A percentile compares a stretch with the other conserved stretches of the same genome.
phyloP scores from a whole-genome alignment of 257 asterid genomes.

The Plectranthus barbatus region DNA sequence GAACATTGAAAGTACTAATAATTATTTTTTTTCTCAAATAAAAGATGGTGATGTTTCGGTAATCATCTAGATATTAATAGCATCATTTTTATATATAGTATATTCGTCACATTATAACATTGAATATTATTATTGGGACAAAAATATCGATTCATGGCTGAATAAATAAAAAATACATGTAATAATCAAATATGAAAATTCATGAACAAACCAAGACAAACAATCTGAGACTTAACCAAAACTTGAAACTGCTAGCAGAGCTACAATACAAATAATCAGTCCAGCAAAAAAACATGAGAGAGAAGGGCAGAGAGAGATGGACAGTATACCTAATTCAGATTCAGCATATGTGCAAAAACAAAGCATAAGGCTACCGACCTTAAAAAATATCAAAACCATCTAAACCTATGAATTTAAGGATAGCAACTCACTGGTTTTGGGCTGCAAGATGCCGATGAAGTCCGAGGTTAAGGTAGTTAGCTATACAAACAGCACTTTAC shows the following conservation, averaged over 20 bases:
- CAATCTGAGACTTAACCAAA: no score
- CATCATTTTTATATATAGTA: no score
- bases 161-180: no score
- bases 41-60: no score
- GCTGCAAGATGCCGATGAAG: background rate
- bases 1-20: no score
- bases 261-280: background rate
- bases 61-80: no score
- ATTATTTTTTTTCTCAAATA: no score
- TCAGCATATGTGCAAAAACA: conserved; percentile 19
- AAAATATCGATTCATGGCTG: no score
- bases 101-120: no score
- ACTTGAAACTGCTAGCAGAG: background rate
- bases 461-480: conserved; percentile 1
- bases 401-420: background rate
- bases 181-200: no score
- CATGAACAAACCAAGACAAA: no score
- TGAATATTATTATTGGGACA: no score
- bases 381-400: background rate
- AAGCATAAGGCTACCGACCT: conserved; percentile 8
- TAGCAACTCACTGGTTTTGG: background rate
- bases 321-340: conserved; percentile 2
- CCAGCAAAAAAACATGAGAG: conserved; percentile 1
- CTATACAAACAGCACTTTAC: conserved; percentile 18
- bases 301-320: background rate